These are phyloP conservation scores for Leptographium galeiforme DNA, from an alignment of 2,329 filamentous ascomycete genomes.

Conservation along the genomic window DNA sequence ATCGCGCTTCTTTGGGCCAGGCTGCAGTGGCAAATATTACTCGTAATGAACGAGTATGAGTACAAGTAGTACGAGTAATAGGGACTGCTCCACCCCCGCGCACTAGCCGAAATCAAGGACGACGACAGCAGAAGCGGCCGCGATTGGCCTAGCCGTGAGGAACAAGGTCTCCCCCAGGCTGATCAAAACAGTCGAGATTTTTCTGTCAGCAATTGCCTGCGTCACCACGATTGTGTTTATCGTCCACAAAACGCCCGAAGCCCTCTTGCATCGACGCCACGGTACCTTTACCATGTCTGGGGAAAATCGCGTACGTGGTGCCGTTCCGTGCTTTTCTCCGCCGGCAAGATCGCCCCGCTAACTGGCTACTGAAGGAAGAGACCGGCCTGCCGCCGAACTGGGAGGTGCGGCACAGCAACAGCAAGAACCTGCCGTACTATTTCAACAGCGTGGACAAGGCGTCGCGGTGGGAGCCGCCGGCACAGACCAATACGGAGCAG, in stretches of 20 bases:
- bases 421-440: conserved; percentile 97
- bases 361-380: conserved; percentile 36
- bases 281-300: conserved; percentile 2
- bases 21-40: no score
- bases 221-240: background rate
- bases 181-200: no score
- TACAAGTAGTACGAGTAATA: background rate
- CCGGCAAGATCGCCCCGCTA: background rate
- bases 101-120: background rate
- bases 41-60: no score
- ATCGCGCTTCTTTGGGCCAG: no score
- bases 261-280: no score
- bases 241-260: no score
- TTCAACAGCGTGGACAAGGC: conserved; percentile 80
- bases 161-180: background rate
- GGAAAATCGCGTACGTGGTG: conserved; percentile 6
- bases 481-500: conserved; percentile 77
- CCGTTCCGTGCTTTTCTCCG: background rate
- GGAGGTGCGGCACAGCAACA: conserved; percentile 97
- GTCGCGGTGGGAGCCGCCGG: conserved; percentile 89
- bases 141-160: background rate
- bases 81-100: background rate
- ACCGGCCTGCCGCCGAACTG: conserved; percentile 74
- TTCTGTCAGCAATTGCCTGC: background rate
- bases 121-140: background rate